Evolutionary conservation across 2,329 filamentous ascomycete species (phyloP).

Genomic region (Xylariales sp.): DNA sequence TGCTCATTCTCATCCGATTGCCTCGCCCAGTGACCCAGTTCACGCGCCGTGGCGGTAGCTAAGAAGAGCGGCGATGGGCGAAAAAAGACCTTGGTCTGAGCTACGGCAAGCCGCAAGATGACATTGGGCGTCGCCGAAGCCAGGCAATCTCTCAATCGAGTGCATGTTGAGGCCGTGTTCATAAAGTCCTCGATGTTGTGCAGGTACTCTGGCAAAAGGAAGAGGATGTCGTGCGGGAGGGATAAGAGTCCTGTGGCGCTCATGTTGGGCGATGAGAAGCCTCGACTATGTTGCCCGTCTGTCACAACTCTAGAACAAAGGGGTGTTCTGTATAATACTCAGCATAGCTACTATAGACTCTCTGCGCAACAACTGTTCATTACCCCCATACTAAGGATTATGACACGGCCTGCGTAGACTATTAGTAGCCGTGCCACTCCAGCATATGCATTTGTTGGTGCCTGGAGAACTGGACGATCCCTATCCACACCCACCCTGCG

Average conservation of each 20-base stretch:
- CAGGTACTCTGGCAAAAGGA: conserved; percentile 33
- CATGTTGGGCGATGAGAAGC: background rate
- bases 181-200: conserved; percentile 37
- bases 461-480: no score
- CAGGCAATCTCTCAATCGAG: conserved; percentile 24
- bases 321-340: no score
- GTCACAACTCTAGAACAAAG: no score
- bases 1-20: conserved; percentile 35
- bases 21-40: conserved; percentile 38
- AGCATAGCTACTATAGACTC: no score
- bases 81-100: conserved; percentile 30
- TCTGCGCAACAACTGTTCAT: no score
- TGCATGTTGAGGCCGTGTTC: conserved; percentile 38
- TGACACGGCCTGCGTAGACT: no score
- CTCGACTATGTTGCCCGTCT: no score
- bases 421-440: no score
- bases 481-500: no score
- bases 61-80: conserved; percentile 37
- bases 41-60: conserved; percentile 29
- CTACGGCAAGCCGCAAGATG: conserved; percentile 34
- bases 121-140: conserved; percentile 17
- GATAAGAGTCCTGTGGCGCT: conserved; percentile 13
- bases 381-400: no score
- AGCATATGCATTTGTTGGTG: no score
- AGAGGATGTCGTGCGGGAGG: conserved; percentile 35